A percentile compares a stretch with the other conserved stretches of the same genome.
Evolutionary conservation across 305 asterid species (phyloP).

Genomic region (Caryopteris hybrid): DNA sequence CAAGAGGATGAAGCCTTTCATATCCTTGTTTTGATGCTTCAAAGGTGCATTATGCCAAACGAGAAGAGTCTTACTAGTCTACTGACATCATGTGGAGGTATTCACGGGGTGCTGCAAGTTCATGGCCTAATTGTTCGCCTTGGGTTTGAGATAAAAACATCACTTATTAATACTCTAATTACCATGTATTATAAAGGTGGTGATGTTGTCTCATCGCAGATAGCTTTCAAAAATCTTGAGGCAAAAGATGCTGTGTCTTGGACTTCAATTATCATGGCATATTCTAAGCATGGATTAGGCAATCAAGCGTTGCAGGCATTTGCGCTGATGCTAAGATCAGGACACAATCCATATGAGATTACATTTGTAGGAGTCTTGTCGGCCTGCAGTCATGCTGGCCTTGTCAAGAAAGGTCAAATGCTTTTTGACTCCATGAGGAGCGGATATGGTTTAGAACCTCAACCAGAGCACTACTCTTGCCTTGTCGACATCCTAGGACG

Average conservation of each 20-base stretch:
- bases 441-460: constrained; percentile 54
- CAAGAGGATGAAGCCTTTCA: constrained; percentile 44
- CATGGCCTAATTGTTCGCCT: constrained; percentile 58
- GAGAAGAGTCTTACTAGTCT: constrained; percentile 60
- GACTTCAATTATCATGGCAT: constrained; percentile 72
- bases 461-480: constrained; percentile 66
- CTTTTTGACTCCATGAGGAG: constrained; percentile 54
- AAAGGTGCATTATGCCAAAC: constrained; percentile 36
- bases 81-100: constrained; percentile 50
- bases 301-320: constrained; percentile 56
- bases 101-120: constrained; percentile 48
- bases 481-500: constrained; percentile 83
- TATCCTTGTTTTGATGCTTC: constrained; percentile 49
- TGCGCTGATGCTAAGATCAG: constrained; percentile 57
- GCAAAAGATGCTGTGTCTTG: constrained; percentile 62
- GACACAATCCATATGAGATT: constrained; percentile 56
- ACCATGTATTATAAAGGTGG: constrained; percentile 70
- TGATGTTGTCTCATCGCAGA: constrained; percentile 51
- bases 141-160: constrained; percentile 51
- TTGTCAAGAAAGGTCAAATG: constrained; percentile 66
- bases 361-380: constrained; percentile 70
- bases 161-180: constrained; percentile 57
- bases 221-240: constrained; percentile 47
- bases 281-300: constrained; percentile 70
- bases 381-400: constrained; percentile 87